Percentiles rank a stretch among this genome's conserved stretches.
phyloP scores from a whole-genome alignment of 164 flowering plant species.

The Echeveria elegans region DNA sequence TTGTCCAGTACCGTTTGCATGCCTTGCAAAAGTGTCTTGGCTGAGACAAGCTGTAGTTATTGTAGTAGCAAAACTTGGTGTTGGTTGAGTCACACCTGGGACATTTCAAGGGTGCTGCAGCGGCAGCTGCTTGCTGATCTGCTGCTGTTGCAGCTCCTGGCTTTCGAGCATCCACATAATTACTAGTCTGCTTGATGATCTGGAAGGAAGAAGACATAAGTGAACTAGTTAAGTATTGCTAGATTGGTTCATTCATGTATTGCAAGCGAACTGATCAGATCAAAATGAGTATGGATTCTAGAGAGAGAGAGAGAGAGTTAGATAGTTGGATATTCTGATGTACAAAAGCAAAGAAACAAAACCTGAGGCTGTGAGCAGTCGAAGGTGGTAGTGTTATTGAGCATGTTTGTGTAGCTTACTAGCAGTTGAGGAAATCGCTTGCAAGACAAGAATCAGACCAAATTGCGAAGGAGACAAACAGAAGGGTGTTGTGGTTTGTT shows the following conservation, averaged over 20 bases:
- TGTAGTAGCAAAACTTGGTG: conserved; percentile 85
- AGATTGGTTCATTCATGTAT: neutral
- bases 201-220: neutral
- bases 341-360: conserved; percentile 3
- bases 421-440: neutral
- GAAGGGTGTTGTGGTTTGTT: conserved; percentile 5
- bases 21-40: conserved; percentile 80
- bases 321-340: neutral
- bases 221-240: neutral
- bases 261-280: neutral
- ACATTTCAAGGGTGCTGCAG: conserved; percentile 41
- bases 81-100: conserved; percentile 67
- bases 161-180: neutral
- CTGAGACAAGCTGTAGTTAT: conserved; percentile 73
- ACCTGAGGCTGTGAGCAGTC: conserved; percentile 8
- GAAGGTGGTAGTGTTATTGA: neutral
- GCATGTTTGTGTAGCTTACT: neutral
- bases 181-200: neutral
- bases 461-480: neutral
- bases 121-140: conserved; percentile 20
- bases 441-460: neutral
- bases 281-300: neutral
- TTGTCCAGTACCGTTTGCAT: conserved; percentile 82
- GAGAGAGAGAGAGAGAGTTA: neutral
- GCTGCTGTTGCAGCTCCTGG: conserved; percentile 13